Conservation (phyloP, 2,329 filamentous ascomycete species). For the Alternaria alternata region DNA sequence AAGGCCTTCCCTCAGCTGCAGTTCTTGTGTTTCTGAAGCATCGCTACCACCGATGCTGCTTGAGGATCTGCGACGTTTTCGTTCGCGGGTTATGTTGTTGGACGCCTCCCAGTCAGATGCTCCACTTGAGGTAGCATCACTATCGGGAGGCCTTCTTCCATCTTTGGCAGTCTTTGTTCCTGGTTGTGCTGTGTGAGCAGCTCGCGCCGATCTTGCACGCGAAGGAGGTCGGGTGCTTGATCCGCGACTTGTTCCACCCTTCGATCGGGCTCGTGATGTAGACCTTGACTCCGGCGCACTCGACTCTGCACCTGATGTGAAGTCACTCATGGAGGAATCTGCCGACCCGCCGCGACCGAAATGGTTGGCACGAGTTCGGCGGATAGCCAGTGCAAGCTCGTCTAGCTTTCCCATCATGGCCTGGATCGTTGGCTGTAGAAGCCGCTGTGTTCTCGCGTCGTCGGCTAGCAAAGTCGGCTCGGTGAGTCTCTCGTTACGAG, state of each 20-base stretch:
- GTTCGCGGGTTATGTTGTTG: not conserved
- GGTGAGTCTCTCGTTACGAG: constrained; percentile 9
- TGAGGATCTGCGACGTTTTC: constrained; percentile 26
- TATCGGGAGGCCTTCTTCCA: constrained; percentile 7
- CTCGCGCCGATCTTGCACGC: constrained; percentile 7
- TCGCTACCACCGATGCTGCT: constrained; percentile 18
- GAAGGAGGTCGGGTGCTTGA: constrained; percentile 18
- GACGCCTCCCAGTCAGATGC: constrained; percentile 29
- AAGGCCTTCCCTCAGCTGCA: constrained; percentile 25
- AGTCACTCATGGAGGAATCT: constrained; percentile 43
- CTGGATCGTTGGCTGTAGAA: constrained; percentile 74
- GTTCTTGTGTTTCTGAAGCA: constrained; percentile 20
- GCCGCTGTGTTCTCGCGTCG: constrained; percentile 70
- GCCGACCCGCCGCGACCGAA: constrained; percentile 28
- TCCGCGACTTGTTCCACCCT: constrained; percentile 17
- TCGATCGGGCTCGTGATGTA: constrained; percentile 26
- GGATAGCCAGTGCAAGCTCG: constrained; percentile 72
- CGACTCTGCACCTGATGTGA: constrained; percentile 37
- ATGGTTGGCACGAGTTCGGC: constrained; percentile 69
- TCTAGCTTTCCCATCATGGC: constrained; percentile 77
- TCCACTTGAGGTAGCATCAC: constrained; percentile 43
- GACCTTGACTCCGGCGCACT: constrained; percentile 20
- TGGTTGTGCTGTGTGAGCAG: constrained; percentile 1
- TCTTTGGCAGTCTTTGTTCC: not conserved
- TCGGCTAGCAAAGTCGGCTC: constrained; percentile 70